phyloP scores from a whole-genome alignment of 2,329 filamentous ascomycete species.

The Hypoxylon sp. region DNA sequence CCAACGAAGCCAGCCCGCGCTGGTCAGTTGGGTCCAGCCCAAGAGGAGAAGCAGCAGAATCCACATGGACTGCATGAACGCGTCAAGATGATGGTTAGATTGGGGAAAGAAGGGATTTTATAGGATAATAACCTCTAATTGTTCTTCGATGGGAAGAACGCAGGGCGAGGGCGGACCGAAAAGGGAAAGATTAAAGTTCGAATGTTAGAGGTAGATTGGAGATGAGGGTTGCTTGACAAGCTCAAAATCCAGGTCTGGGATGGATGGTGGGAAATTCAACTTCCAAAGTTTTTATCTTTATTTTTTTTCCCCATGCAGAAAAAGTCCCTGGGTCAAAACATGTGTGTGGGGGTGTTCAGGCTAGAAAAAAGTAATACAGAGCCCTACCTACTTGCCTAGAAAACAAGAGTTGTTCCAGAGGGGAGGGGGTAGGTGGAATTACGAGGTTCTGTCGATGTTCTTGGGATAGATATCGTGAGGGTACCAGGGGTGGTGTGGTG shows the following conservation, averaged over 20 bases:
- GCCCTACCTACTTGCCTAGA: no score
- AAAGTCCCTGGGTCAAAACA: neutral
- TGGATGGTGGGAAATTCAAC: no score
- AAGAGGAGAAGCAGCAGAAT: constrained; percentile 33
- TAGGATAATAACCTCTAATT: constrained; percentile 7
- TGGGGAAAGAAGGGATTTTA: neutral
- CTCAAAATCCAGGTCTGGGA: no score
- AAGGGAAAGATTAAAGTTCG: no score
- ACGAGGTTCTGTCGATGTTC: no score
- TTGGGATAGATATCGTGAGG: no score
- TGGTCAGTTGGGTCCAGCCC: constrained; percentile 17
- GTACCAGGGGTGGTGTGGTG: no score
- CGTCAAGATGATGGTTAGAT: neutral
- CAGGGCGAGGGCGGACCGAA: constrained; percentile 2
- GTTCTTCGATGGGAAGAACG: constrained; percentile 14
- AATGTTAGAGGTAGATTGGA: constrained; percentile 1
- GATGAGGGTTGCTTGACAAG: neutral
- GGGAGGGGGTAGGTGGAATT: no score
- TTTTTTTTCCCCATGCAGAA: no score
- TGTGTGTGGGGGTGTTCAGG: neutral
- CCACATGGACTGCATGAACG: constrained; percentile 32
- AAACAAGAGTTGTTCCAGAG: no score
- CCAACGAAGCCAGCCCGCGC: constrained; percentile 41
- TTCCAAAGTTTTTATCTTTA: no score
- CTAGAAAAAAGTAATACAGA: neutral